Percentiles rank a stretch among this genome's conserved stretches.
phyloP scores from a whole-genome alignment of 2,329 filamentous ascomycete species.

The Didymella sp. region DNA sequence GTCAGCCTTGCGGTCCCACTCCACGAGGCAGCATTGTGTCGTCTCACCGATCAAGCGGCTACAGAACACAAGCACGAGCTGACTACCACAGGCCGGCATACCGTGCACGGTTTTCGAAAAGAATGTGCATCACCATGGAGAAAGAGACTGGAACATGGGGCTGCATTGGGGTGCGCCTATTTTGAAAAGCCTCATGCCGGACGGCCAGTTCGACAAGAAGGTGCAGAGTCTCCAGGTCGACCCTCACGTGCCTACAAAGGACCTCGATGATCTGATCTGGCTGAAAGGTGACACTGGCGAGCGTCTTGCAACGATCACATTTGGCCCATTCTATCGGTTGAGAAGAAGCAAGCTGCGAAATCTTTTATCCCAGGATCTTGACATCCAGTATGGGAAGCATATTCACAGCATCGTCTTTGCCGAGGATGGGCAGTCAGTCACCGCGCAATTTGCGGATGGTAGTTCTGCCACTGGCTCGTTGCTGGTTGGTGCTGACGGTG shows the following conservation, averaged over 20 bases:
- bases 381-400: constrained; percentile 50
- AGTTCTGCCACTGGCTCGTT: constrained; percentile 39
- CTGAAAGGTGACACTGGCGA: constrained; percentile 48
- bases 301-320: constrained; percentile 41
- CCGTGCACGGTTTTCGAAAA: constrained; percentile 64
- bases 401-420: constrained; percentile 47
- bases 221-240: constrained; percentile 61
- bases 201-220: constrained; percentile 58
- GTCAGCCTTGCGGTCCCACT: neutral
- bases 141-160: constrained; percentile 69
- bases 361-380: constrained; percentile 39
- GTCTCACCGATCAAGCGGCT: constrained; percentile 2
- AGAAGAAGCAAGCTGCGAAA: constrained; percentile 44
- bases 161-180: constrained; percentile 67
- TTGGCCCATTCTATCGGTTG: constrained; percentile 48
- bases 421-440: constrained; percentile 41
- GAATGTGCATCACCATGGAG: constrained; percentile 53
- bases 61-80: constrained; percentile 8
- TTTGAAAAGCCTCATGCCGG: constrained; percentile 60
- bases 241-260: constrained; percentile 52
- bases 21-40: constrained; percentile 9
- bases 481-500: constrained; percentile 50
- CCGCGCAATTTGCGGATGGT: constrained; percentile 47
- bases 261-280: constrained; percentile 45
- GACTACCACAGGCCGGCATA: constrained; percentile 39